Percentiles rank a stretch among this genome's conserved stretches.
phyloP scores from a whole-genome alignment of 257 asterid species.

The Nicotiana noctiflora region DNA sequence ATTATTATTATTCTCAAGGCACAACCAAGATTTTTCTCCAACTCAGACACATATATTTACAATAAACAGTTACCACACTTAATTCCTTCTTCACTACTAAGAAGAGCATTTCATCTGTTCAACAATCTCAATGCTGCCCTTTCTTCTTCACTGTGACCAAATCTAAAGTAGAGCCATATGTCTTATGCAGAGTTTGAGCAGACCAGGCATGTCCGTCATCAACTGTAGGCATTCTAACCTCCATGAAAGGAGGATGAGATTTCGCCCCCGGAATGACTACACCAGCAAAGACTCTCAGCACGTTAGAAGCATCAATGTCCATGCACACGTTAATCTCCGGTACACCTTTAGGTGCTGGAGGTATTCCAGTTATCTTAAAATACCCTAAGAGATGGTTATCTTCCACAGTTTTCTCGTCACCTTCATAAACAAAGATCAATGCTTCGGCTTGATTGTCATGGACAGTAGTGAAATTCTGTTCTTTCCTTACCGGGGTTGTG shows the following conservation, averaged over 20 bases:
- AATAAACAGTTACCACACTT: not conserved
- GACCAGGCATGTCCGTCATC: conserved; percentile 94
- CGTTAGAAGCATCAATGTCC: conserved; percentile 67
- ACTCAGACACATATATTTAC: not conserved
- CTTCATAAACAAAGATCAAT: conserved; percentile 63
- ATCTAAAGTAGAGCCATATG: conserved; percentile 57
- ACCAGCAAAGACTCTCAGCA: conserved; percentile 55
- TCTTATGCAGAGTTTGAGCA: conserved; percentile 53
- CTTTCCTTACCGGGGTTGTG: conserved; percentile 54
- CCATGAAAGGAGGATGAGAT: conserved; percentile 52
- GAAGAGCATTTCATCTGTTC: not conserved
- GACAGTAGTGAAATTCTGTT: conserved; percentile 55
- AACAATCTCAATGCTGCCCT: conserved; percentile 26
- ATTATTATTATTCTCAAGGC: not conserved
- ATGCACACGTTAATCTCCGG: conserved; percentile 68
- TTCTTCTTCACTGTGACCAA: conserved; percentile 54
- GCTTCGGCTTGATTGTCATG: conserved; percentile 72
- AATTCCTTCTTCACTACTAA: not conserved
- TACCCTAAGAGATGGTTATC: conserved; percentile 72
- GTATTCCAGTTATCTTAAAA: conserved; percentile 65
- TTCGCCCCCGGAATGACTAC: conserved; percentile 38
- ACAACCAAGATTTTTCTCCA: not conserved
- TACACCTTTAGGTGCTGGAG: conserved; percentile 63
- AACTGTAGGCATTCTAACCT: conserved; percentile 75
- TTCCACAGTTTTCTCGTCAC: conserved; percentile 36